Evolutionary conservation across 176 grass and related monocot species (phyloP).

Genomic region (Dendrocalamus sinicus): DNA sequence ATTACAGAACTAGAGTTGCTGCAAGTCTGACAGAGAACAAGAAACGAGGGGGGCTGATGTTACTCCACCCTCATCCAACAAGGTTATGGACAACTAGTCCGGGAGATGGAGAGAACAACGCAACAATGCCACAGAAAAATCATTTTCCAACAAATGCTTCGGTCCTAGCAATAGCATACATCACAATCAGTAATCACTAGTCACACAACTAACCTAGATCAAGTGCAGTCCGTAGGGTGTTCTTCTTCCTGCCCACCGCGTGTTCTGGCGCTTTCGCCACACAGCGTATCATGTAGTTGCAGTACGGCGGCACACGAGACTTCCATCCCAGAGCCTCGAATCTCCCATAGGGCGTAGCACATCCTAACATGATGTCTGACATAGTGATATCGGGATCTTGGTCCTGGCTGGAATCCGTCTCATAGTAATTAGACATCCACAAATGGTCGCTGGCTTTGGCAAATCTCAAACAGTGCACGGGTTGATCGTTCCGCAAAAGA

Average conservation of each 20-base stretch:
- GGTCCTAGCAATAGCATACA: background rate
- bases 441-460: background rate
- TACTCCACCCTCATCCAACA: too few species aligned
- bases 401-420: background rate
- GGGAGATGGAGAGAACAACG: background rate
- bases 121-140: background rate
- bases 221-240: background rate
- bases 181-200: constrained; percentile 3
- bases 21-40: background rate
- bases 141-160: background rate
- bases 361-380: background rate
- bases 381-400: background rate
- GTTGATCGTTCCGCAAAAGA: background rate
- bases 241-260: background rate
- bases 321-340: background rate
- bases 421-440: background rate
- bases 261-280: background rate
- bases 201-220: background rate
- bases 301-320: background rate
- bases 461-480: constrained; percentile 1
- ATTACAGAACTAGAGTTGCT: background rate
- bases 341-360: background rate
- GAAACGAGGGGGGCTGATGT: too few species aligned
- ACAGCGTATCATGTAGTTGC: background rate
- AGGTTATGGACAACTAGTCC: background rate